A percentile compares a stretch with the other conserved stretches of the same genome.
These are phyloP conservation scores for Fusarium duplospermum DNA, from an alignment of 2,329 filamentous ascomycete genomes.

Conservation along the genomic window DNA sequence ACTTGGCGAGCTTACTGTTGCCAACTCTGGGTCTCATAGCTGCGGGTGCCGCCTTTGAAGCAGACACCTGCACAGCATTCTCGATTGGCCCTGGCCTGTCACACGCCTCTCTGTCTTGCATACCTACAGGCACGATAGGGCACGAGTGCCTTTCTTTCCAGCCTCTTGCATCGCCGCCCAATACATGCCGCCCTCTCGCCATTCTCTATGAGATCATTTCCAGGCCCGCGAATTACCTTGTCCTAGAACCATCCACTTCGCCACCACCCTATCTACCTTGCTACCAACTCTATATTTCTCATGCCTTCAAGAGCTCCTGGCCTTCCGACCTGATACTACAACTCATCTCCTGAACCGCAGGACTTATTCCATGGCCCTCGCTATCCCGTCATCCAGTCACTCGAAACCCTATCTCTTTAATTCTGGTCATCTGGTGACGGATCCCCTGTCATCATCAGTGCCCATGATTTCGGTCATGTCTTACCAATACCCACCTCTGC, in stretches of 20 bases:
- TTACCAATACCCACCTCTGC: conserved; percentile 61
- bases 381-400: conserved; percentile 19
- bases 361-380: conserved; percentile 35
- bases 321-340: not conserved
- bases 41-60: conserved; percentile 12
- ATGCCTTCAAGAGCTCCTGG: conserved; percentile 4
- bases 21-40: not conserved
- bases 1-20: not conserved
- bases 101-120: conserved; percentile 28
- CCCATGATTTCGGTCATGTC: conserved; percentile 53
- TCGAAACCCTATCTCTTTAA: conserved; percentile 25
- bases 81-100: conserved; percentile 21
- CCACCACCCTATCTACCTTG: conserved; percentile 5
- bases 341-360: conserved; percentile 1
- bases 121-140: conserved; percentile 23
- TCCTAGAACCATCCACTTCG: conserved; percentile 9
- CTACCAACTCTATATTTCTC: conserved; percentile 1
- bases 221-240: conserved; percentile 2
- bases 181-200: conserved; percentile 5
- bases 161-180: conserved; percentile 20
- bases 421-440: conserved; percentile 18
- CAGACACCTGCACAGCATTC: conserved; percentile 4
- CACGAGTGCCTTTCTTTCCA: conserved; percentile 22
- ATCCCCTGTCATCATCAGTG: conserved; percentile 12
- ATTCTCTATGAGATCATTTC: conserved; percentile 11